These are phyloP conservation scores for Isochrysis galbana DNA, from an alignment of 78 protist genomes.

Conservation along the genomic window DNA sequence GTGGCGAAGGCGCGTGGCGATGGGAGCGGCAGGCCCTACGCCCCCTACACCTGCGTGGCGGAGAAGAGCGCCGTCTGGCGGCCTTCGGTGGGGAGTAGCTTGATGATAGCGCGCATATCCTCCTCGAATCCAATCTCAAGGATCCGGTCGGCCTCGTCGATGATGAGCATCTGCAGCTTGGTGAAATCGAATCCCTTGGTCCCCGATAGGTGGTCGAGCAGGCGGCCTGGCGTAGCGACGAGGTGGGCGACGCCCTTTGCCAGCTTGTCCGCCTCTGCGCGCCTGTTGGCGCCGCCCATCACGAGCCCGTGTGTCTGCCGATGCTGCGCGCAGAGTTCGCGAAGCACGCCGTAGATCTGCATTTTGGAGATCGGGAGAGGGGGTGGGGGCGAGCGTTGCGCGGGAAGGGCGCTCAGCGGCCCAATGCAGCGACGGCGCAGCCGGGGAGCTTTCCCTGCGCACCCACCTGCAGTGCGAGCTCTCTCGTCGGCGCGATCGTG, in stretches of 20 bases:
- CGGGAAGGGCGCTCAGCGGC: too few species aligned
- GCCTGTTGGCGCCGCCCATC: conserved; percentile 85
- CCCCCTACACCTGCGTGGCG: too few species aligned
- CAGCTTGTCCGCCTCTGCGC: conserved; percentile 86
- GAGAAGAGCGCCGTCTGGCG: conserved; percentile 96
- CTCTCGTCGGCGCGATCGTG: conserved; percentile 89
- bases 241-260: conserved; percentile 92
- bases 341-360: conserved; percentile 86
- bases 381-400: too few species aligned
- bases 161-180: conserved; percentile 86
- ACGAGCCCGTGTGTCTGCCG: conserved; percentile 88
- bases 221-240: conserved; percentile 99
- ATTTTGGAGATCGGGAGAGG: too few species aligned
- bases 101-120: conserved; percentile 90
- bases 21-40: too few species aligned
- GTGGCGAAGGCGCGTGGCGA: too few species aligned
- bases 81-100: conserved; percentile 78
- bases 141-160: conserved; percentile 99
- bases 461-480: conserved; percentile 86
- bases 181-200: conserved; percentile 75
- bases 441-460: too few species aligned
- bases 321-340: conserved; percentile 58
- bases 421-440: too few species aligned
- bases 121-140: conserved; percentile 93
- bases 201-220: conserved; percentile 92